These are phyloP conservation scores for Cryptomeria japonica DNA, from an alignment of 75 land plant genomes.

Conservation along the genomic window DNA sequence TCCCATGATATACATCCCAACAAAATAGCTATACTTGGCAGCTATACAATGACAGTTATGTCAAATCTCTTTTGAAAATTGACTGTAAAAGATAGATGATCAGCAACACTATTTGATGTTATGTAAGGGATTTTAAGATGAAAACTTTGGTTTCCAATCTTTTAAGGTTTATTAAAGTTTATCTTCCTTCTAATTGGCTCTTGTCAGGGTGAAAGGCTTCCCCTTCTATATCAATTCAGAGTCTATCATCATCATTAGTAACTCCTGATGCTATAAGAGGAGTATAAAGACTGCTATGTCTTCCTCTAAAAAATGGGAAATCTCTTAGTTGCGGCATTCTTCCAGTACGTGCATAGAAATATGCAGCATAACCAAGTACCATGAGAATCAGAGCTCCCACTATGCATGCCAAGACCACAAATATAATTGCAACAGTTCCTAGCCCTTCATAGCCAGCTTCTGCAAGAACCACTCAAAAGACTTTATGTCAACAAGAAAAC, in stretches of 20 bases:
- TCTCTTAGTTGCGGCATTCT: background rate
- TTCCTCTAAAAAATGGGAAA: background rate
- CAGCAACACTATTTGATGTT: background rate
- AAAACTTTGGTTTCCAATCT: background rate
- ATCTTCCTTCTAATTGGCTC: conserved; percentile 5
- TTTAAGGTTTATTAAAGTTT: background rate
- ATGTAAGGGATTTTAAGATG: background rate
- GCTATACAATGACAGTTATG: background rate
- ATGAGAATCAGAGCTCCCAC: conserved; percentile 6
- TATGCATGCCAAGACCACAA: conserved; percentile 8
- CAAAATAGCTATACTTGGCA: background rate
- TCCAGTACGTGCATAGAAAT: conserved; percentile 6
- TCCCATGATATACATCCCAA: background rate
- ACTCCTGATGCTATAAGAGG: background rate
- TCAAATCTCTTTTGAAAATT: background rate
- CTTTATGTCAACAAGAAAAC: background rate
- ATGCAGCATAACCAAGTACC: background rate
- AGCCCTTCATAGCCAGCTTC: background rate
- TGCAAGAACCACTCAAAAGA: conserved; percentile 6
- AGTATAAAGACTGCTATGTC: background rate
- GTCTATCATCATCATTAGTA: background rate
- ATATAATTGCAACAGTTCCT: conserved; percentile 1
- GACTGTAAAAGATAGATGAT: background rate
- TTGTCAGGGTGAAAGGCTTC: background rate
- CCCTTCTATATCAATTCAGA: background rate